These are phyloP conservation scores for Fusarium sp. DNA, from an alignment of 2,329 filamentous ascomycete genomes.

Conservation along the genomic window DNA sequence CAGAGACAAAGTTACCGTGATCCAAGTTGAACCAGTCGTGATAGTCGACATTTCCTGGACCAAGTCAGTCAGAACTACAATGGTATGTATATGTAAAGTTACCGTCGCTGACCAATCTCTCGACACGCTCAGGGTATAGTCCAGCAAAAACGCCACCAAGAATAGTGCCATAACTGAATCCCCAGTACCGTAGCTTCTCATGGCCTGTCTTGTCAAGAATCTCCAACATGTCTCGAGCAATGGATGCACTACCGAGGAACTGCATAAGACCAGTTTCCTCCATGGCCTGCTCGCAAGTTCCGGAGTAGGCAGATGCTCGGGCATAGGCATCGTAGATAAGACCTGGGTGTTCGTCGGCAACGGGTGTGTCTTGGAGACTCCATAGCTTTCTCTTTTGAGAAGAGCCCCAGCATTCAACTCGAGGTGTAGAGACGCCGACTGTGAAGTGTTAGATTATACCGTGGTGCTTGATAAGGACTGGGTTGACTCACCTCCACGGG, in stretches of 20 bases:
- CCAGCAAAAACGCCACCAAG: constrained; percentile 63
- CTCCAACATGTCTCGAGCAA: constrained; percentile 60
- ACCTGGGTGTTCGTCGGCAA: constrained; percentile 59
- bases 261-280: constrained; percentile 50
- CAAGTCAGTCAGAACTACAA: not conserved
- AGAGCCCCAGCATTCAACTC: constrained; percentile 62
- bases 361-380: constrained; percentile 56
- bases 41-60: constrained; percentile 60
- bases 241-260: constrained; percentile 57
- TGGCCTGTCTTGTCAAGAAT: constrained; percentile 56
- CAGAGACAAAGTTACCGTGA: constrained; percentile 60
- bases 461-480: not conserved
- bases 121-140: constrained; percentile 62
- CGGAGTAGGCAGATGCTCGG: constrained; percentile 54
- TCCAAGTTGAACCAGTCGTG: constrained; percentile 62
- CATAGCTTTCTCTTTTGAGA: constrained; percentile 55
- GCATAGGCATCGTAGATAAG: constrained; percentile 58
- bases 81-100: constrained; percentile 15
- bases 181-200: constrained; percentile 61
- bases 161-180: constrained; percentile 65
- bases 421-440: constrained; percentile 61
- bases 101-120: constrained; percentile 63
- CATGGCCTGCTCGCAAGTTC: constrained; percentile 55
- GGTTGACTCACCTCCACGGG: constrained; percentile 54
- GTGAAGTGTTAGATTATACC: not conserved